Evolutionary conservation across 768 basidiomycete genomes (phyloP).

Genomic region (Auricularia sp.): DNA sequence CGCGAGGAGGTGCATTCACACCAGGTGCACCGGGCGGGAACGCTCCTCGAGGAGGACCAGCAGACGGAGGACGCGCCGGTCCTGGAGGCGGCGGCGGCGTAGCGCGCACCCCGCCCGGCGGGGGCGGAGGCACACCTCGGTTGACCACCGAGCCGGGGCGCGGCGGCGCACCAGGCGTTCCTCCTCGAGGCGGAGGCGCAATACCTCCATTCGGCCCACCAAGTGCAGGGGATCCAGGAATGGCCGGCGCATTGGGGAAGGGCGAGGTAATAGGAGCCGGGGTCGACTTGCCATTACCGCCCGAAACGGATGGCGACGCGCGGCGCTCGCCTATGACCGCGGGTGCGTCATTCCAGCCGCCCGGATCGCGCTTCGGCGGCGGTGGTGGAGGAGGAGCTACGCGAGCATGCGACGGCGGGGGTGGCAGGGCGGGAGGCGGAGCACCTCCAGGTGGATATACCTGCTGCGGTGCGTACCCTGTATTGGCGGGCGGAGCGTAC

Average conservation of each 20-base stretch:
- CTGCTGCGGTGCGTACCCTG: slow-evolving; percentile 7
- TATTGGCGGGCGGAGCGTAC: neutral
- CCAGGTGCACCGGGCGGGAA: slow-evolving; percentile 9
- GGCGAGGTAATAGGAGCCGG: slow-evolving; percentile 74
- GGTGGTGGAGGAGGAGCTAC: slow-evolving; percentile 32
- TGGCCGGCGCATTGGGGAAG: slow-evolving; percentile 61
- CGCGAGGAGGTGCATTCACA: slow-evolving; percentile 6
- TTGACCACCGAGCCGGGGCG: neutral
- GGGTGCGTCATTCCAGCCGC: slow-evolving; percentile 92
- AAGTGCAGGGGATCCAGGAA: slow-evolving; percentile 31
- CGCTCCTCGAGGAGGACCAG: slow-evolving; percentile 18
- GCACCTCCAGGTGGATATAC: neutral
- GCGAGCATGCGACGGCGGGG: slow-evolving; percentile 25
- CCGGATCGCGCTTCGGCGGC: slow-evolving; percentile 42
- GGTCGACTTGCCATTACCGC: slow-evolving; percentile 24
- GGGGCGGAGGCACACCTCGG: slow-evolving; percentile 4
- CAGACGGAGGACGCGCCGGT: slow-evolving; percentile 27
- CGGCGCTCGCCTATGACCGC: slow-evolving; percentile 29
- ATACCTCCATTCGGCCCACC: slow-evolving; percentile 36
- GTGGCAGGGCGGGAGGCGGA: slow-evolving; percentile 29
- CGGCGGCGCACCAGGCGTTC: slow-evolving; percentile 2
- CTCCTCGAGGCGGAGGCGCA: slow-evolving; percentile 47
- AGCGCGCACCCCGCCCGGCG: slow-evolving; percentile 2
- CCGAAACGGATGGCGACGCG: neutral
- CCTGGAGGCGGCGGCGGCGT: slow-evolving; percentile 6